Evolutionary conservation across 306 rosid genomes (phyloP).

Genomic region (Crotalaria pallida): DNA sequence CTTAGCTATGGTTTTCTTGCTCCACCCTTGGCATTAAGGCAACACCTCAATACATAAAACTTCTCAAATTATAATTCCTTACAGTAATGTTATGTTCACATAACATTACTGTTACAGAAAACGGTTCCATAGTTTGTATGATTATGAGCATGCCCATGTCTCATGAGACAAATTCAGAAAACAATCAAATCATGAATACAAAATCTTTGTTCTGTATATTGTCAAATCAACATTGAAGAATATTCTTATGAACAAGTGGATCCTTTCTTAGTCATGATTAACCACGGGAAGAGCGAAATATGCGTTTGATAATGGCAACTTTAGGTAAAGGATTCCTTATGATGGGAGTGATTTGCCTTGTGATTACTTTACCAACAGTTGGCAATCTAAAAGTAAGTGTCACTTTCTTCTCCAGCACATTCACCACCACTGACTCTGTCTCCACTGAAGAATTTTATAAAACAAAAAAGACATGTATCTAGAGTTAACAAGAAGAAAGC

Average conservation of each 20-base stretch:
- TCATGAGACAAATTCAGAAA: not conserved
- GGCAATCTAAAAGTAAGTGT: slow-evolving; percentile 49
- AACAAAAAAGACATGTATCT: not conserved
- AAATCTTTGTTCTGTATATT: slow-evolving; percentile 7
- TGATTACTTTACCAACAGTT: slow-evolving; percentile 22
- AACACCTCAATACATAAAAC: not conserved
- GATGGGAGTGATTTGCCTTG: slow-evolving; percentile 32
- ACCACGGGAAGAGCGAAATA: slow-evolving; percentile 39
- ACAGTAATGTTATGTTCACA: too few relatives aligned
- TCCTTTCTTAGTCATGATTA: not conserved
- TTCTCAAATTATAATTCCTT: not conserved
- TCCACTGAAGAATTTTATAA: slow-evolving; percentile 34
- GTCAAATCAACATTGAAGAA: slow-evolving; percentile 11
- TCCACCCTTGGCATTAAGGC: not conserved
- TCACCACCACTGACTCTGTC: slow-evolving; percentile 67
- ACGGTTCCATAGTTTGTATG: too few relatives aligned
- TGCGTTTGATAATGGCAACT: slow-evolving; percentile 38
- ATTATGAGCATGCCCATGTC: not conserved
- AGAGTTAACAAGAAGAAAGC: not conserved
- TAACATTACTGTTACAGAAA: too few relatives aligned
- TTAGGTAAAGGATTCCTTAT: slow-evolving; percentile 34
- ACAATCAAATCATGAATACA: not conserved
- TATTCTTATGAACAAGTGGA: slow-evolving; percentile 1
- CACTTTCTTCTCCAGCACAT: slow-evolving; percentile 66
- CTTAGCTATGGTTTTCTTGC: not conserved